Evolutionary conservation across 768 basidiomycete species (phyloP).

Genomic region (Calocybe gangraenosa): DNA sequence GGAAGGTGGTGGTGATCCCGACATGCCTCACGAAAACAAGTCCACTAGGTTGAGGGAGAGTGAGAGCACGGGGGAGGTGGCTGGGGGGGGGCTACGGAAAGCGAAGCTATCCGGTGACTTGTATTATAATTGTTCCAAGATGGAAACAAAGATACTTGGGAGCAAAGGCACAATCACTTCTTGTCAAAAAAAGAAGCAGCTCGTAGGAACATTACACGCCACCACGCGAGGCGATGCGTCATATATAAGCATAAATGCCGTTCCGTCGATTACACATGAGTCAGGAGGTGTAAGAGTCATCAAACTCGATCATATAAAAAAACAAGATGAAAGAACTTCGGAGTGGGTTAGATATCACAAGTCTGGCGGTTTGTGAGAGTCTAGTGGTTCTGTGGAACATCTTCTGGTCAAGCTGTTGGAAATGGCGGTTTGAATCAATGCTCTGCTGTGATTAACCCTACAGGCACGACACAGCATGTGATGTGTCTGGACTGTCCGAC

Average conservation of each 20-base stretch:
- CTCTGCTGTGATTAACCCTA: not conserved
- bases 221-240: too few relatives aligned
- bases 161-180: constrained; percentile 7
- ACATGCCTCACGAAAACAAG: constrained; percentile 1
- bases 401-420: too few relatives aligned
- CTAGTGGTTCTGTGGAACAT: not conserved
- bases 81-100: not conserved
- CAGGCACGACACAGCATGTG: not conserved
- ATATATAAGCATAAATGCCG: constrained; percentile 1
- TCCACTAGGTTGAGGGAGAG: not conserved
- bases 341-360: too few relatives aligned
- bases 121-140: constrained; percentile 7
- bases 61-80: constrained; percentile 4
- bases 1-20: not conserved
- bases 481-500: not conserved
- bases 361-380: too few relatives aligned
- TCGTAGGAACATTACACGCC: too few relatives aligned
- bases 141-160: not conserved
- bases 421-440: not conserved
- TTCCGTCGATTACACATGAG: not conserved
- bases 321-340: too few relatives aligned
- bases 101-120: constrained; percentile 6
- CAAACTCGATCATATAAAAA: not conserved
- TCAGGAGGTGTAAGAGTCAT: not conserved
- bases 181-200: too few relatives aligned